These are phyloP conservation scores for Adiantum capillusveneris DNA, from an alignment of 75 land plant species.

Conservation along the genomic window DNA sequence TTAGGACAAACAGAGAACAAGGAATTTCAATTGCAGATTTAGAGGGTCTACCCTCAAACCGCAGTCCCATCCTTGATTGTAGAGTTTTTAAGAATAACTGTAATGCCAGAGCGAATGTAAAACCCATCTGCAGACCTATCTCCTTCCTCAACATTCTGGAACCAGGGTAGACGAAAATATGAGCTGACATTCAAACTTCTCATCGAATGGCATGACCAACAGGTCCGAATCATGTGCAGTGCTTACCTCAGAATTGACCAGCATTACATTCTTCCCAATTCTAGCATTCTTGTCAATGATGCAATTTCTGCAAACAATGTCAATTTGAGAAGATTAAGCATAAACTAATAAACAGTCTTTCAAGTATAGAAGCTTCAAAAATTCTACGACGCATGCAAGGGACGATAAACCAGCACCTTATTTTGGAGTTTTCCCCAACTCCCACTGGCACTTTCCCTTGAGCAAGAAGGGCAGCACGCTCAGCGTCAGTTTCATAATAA, in stretches of 20 bases:
- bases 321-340: too few species aligned
- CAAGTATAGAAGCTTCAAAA: too few species aligned
- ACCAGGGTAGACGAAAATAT: not conserved
- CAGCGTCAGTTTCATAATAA: constrained; percentile 36
- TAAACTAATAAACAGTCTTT: too few species aligned
- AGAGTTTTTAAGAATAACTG: constrained; percentile 29
- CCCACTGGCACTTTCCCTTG: constrained; percentile 35
- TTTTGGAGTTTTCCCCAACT: constrained; percentile 29
- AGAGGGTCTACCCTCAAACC: too few species aligned
- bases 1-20: too few species aligned
- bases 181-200: not conserved
- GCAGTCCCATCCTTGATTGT: constrained; percentile 32
- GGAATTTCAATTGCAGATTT: too few species aligned
- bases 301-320: constrained; percentile 63
- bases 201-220: not conserved
- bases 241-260: constrained; percentile 73
- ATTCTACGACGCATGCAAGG: too few species aligned
- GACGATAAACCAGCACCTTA: too few species aligned
- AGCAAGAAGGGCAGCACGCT: constrained; percentile 20
- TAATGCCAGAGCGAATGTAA: constrained; percentile 42
- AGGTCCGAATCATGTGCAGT: not conserved
- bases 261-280: constrained; percentile 74
- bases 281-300: constrained; percentile 92
- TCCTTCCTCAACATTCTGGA: constrained; percentile 35
- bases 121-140: constrained; percentile 33